These are phyloP conservation scores for Rosa chinensis DNA, from an alignment of 306 rosid genomes.

Conservation along the genomic window DNA sequence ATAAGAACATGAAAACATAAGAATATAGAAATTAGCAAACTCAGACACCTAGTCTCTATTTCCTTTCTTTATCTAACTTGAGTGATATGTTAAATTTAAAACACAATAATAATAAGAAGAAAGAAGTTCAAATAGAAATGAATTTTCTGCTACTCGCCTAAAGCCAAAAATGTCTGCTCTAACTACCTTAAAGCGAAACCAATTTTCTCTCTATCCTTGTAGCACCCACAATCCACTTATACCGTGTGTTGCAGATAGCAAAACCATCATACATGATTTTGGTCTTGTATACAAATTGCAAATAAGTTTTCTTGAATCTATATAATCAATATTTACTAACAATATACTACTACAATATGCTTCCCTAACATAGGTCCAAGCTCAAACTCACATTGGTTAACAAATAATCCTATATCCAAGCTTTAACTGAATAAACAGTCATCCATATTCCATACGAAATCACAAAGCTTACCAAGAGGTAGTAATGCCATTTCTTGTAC, in stretches of 20 bases:
- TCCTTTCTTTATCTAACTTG: neutral
- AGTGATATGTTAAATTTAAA: neutral
- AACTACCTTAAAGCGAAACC: neutral
- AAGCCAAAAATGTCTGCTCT: neutral
- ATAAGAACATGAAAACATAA: neutral
- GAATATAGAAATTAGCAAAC: neutral
- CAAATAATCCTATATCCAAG: neutral
- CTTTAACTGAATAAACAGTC: neutral
- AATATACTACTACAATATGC: neutral
- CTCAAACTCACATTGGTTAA: neutral
- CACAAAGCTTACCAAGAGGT: constrained; percentile 69
- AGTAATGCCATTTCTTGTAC: constrained; percentile 96
- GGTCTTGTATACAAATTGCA: neutral
- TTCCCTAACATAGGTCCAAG: neutral
- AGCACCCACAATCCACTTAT: neutral
- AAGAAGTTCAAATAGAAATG: neutral
- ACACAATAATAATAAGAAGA: neutral
- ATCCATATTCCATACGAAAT: constrained; percentile 9
- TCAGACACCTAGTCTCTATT: neutral
- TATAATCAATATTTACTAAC: neutral
- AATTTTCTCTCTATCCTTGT: neutral
- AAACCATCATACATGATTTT: neutral
- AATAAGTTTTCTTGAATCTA: neutral
- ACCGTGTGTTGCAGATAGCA: neutral
- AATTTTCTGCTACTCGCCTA: neutral